These are phyloP conservation scores for Macaranga tanarius DNA, from an alignment of 441 rosid genomes.

Conservation along the genomic window DNA sequence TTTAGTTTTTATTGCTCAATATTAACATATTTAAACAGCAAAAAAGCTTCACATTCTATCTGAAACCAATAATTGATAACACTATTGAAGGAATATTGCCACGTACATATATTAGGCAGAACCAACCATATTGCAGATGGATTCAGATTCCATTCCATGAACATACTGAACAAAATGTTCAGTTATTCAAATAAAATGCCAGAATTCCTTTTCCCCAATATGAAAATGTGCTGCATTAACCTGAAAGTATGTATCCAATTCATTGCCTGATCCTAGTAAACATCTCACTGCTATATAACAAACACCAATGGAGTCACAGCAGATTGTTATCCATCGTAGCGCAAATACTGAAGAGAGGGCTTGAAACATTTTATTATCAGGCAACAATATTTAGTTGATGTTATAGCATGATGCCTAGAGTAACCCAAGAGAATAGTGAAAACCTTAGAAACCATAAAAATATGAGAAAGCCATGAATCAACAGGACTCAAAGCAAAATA, in stretches of 20 bases:
- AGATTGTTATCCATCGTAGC: background rate
- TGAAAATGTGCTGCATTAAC: no score
- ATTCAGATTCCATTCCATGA: background rate
- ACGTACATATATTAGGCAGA: background rate
- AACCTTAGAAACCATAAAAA: background rate
- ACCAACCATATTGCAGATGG: background rate
- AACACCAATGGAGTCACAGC: background rate
- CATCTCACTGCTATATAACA: background rate
- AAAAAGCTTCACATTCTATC: background rate
- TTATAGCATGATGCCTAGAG: background rate
- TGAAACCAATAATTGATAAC: background rate
- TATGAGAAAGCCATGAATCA: background rate
- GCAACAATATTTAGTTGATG: background rate
- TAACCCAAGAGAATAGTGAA: background rate
- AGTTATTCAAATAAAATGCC: background rate
- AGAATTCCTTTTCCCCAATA: background rate
- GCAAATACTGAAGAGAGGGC: background rate
- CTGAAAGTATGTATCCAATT: background rate
- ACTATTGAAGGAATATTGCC: background rate
- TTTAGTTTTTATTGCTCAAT: background rate
- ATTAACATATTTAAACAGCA: slow-evolving; percentile 1
- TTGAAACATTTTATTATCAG: background rate
- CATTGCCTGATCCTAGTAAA: background rate
- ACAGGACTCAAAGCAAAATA: background rate
- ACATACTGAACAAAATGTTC: background rate